Evolutionary conservation across 768 basidiomycete genomes (phyloP).

Genomic region (Steccherinum ochraceum): DNA sequence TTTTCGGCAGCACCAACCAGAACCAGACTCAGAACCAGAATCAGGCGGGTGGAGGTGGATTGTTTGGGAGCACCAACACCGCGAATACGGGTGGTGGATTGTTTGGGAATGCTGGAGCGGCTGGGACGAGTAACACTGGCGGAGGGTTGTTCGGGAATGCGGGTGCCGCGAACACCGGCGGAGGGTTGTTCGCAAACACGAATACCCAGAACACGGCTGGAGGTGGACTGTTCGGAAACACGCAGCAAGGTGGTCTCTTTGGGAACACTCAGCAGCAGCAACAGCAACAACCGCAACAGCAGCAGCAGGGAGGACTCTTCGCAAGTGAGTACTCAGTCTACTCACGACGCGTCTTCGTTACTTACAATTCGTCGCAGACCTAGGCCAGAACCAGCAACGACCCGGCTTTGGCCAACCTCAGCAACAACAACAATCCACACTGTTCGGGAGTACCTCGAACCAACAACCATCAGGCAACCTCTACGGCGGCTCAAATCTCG

Average conservation of each 20-base stretch:
- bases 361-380: not conserved
- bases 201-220: conserved; percentile 7
- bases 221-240: conserved; percentile 15
- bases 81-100: conserved; percentile 13
- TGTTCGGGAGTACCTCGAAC: conserved; percentile 21
- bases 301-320: conserved; percentile 5
- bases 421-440: conserved; percentile 17
- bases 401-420: conserved; percentile 28
- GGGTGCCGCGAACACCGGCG: conserved; percentile 3
- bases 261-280: conserved; percentile 11
- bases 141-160: conserved; percentile 8
- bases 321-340: not conserved
- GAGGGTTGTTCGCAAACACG: conserved; percentile 21
- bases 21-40: not conserved
- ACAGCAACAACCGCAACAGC: conserved; percentile 25
- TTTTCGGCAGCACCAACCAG: conserved; percentile 20
- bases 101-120: conserved; percentile 16
- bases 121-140: not conserved
- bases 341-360: not conserved
- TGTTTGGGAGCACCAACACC: conserved; percentile 15
- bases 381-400: not conserved
- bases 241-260: conserved; percentile 18
- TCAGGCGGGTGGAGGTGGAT: conserved; percentile 6
- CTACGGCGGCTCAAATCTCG: conserved; percentile 29
- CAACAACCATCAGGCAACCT: conserved; percentile 12